Evolutionary conservation across 2,329 filamentous ascomycete species (phyloP), one percentile per base, ranked within the genome.

Genomic region (Penicillium sp.): DNA sequence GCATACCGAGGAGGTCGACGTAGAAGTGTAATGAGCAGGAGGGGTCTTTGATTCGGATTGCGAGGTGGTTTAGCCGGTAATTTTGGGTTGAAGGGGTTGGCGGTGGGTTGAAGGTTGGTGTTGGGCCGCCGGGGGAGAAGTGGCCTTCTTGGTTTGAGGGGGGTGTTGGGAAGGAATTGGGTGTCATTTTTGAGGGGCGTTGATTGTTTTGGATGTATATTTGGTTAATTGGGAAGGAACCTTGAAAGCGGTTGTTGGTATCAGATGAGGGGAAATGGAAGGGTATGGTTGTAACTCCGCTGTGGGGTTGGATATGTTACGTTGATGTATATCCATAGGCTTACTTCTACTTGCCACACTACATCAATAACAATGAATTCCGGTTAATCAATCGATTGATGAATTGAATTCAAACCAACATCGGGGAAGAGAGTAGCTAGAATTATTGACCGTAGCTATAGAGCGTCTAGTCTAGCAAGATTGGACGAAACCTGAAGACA

Each of bases 31-130:
- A 70, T 2, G 75, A 74, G 59, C 66, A 69, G 28, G 66, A 35
- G 5, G 77, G 77, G 38, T 78, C 71, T 17, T 70, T 72, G 59
- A 78, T 73, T 45, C 77, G 72, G 28, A 79, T 67, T 66, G 77
- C 78, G 37, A 75, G 66, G 60, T 79, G 77, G 60, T 78, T 79
- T n/a, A 79, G 69, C 55, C 71, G 73, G 68, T 72, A 78, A 44
- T 74, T 68, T 33, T 64, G 60, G 57, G 77, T 78, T 42, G 73
- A 60, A 59, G 68, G 58, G 51, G 64, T 59, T 55, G 64, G 63
- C 1, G 70, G 68, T 35, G 75, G 71, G 35, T 73, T 66, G 68
- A 71, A 69, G 63, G 70, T 67, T 40, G 63, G 72, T 28, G 74
- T 68, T 59, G 69, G 68, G 42, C 75, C 75, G 42, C 73, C 74